Conservation (phyloP, 768 basidiomycete species). For the Termitomyces sp. region DNA sequence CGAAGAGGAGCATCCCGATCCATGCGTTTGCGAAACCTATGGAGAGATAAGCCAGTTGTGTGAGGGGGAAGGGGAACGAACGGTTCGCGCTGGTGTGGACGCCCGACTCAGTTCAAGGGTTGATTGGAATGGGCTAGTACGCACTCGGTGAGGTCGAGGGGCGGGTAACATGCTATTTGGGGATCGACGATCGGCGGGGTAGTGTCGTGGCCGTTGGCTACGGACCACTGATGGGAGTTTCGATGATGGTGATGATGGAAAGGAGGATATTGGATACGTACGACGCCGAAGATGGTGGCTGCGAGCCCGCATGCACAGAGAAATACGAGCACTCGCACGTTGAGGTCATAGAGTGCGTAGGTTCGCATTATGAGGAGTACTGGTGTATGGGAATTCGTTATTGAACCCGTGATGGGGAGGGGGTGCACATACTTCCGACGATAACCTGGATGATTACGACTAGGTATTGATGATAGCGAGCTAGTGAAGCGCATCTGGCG, state of each 20-base stretch:
- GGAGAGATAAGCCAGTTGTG: no score
- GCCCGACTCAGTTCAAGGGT: no score
- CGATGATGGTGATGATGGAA: no score
- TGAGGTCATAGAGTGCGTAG: constrained; percentile 33
- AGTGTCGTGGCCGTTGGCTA: neutral
- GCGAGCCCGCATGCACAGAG: constrained; percentile 19
- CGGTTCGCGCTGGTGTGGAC: neutral
- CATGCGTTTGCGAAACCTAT: constrained; percentile 30
- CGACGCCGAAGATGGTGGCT: constrained; percentile 14
- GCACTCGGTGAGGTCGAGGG: neutral
- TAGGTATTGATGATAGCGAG: constrained; percentile 23
- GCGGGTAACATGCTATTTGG: neutral
- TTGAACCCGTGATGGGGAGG: no score
- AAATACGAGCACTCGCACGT: constrained; percentile 19
- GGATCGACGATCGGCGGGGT: neutral
- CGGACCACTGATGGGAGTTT: neutral
- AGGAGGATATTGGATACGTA: neutral
- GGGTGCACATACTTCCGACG: constrained; percentile 25
- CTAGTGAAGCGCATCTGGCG: constrained; percentile 19
- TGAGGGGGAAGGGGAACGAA: neutral
- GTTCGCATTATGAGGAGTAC: constrained; percentile 16
- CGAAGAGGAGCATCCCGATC: constrained; percentile 32
- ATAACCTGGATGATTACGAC: constrained; percentile 28
- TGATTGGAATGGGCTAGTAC: no score
- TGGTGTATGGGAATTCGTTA: constrained; percentile 6